Evolutionary conservation across 495 filamentous ascomycete species (phyloP).

Genomic region (Cladorrhinum samala): DNA sequence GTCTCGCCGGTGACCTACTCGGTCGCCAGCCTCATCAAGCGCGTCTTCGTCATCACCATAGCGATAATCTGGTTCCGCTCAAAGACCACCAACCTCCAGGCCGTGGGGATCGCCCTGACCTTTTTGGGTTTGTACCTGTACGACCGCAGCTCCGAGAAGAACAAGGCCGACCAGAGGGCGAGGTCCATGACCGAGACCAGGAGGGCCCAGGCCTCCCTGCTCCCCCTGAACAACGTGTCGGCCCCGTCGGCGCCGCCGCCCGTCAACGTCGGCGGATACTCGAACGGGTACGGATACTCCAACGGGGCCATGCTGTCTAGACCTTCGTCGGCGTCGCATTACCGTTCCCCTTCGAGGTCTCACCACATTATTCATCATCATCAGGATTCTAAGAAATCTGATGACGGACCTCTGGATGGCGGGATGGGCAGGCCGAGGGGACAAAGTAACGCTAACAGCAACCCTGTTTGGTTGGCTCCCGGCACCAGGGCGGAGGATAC

Average conservation of each 20-base stretch:
- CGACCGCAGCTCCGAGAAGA: conserved; percentile 81
- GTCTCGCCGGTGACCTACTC: conserved; percentile 96
- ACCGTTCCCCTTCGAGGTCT: conserved; percentile 3
- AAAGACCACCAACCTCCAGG: conserved; percentile 75
- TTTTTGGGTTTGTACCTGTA: conserved; percentile 94
- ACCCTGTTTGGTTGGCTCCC: conserved; percentile 59
- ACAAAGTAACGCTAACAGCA: conserved; percentile 52
- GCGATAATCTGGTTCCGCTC: conserved; percentile 96
- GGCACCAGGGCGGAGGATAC: conserved; percentile 78
- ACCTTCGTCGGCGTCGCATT: neutral
- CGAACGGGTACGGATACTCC: conserved; percentile 5
- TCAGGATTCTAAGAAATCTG: conserved; percentile 55
- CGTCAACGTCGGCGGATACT: conserved; percentile 8
- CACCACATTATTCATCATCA: too few species aligned
- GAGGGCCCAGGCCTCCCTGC: too few species aligned
- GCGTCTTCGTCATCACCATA: conserved; percentile 92
- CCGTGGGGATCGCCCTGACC: conserved; percentile 76
- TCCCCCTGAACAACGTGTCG: conserved; percentile 41
- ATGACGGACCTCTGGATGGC: conserved; percentile 29
- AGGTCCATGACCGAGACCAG: conserved; percentile 42
- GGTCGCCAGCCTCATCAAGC: conserved; percentile 89
- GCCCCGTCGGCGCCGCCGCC: conserved; percentile 7
- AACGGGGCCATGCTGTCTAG: neutral
- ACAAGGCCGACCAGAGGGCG: conserved; percentile 70
- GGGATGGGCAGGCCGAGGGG: conserved; percentile 26